phyloP scores from a whole-genome alignment of 371 early-diverging fungal species.

The Mucor velutinosus region DNA sequence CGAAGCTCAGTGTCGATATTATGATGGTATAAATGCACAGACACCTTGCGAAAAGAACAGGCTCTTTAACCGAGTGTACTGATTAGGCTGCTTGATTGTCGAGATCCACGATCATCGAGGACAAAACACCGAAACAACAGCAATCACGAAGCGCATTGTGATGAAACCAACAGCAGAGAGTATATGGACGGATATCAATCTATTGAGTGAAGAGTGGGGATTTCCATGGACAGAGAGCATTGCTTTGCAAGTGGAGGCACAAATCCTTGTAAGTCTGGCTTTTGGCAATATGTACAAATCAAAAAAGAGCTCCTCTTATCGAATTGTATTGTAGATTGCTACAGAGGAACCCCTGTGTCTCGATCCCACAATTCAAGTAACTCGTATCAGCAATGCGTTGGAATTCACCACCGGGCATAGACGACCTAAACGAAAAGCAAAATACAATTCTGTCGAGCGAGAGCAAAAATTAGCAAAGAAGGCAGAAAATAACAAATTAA shows the following conservation, averaged over 20 bases:
- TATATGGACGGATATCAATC: conserved; percentile 60
- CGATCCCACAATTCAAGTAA: conserved; percentile 62
- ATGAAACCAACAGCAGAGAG: conserved; percentile 61
- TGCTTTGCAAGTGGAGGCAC: conserved; percentile 59
- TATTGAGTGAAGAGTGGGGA: conserved; percentile 61
- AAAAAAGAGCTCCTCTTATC: neutral
- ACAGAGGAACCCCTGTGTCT: conserved; percentile 63
- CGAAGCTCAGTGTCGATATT: conserved; percentile 60
- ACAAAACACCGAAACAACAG: conserved; percentile 7
- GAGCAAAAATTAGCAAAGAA: conserved; percentile 63
- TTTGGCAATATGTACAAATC: neutral
- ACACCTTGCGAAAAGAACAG: neutral
- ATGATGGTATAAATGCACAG: conserved; percentile 44
- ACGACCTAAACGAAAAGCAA: conserved; percentile 51
- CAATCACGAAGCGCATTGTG: conserved; percentile 44
- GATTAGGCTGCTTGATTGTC: conserved; percentile 55
- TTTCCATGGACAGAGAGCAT: conserved; percentile 51
- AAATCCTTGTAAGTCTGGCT: conserved; percentile 49
- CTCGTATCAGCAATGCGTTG: conserved; percentile 60
- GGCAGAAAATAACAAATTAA: conserved; percentile 58
- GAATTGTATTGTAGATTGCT: conserved; percentile 40
- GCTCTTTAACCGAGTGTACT: neutral
- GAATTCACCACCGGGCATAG: conserved; percentile 41
- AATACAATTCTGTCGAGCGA: conserved; percentile 63
- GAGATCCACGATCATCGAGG: conserved; percentile 61